These are phyloP conservation scores for Purpureocillium lavendulum DNA, from an alignment of 2,329 filamentous ascomycete species.

Conservation along the genomic window DNA sequence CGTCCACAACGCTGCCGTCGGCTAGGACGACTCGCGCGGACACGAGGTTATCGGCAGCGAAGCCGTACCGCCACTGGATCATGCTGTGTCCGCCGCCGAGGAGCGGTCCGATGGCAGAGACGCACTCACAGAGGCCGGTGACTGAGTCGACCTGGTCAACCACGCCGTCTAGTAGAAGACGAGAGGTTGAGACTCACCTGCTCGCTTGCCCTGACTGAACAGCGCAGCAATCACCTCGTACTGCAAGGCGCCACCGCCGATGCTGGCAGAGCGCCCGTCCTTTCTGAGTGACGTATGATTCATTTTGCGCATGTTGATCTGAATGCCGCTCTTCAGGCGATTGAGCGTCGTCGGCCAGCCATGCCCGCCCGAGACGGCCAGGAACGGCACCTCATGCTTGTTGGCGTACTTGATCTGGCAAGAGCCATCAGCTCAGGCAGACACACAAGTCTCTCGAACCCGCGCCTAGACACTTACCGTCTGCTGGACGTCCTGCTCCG, in stretches of 20 bases:
- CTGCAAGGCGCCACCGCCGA: slow-evolving; percentile 6
- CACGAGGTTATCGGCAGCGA: slow-evolving; percentile 22
- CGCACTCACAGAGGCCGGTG: not conserved
- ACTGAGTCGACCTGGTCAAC: not conserved
- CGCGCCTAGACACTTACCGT: not conserved
- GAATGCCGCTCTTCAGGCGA: slow-evolving; percentile 3
- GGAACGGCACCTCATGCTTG: slow-evolving; percentile 5
- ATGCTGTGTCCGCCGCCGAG: slow-evolving; percentile 2
- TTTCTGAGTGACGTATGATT: slow-evolving; percentile 3
- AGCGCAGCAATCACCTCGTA: slow-evolving; percentile 4
- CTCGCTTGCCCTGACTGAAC: slow-evolving; percentile 3
- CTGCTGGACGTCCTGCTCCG: slow-evolving; percentile 1
- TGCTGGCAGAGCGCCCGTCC: slow-evolving; percentile 3
- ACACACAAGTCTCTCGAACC: too few species aligned
- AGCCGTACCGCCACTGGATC: slow-evolving; percentile 9
- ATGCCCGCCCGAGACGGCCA: slow-evolving; percentile 7
- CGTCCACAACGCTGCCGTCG: slow-evolving; percentile 14
- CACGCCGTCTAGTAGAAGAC: too few species aligned
- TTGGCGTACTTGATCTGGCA: slow-evolving; percentile 13
- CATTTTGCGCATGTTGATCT: slow-evolving; percentile 9
- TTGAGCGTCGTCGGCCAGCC: slow-evolving; percentile 5
- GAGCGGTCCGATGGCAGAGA: slow-evolving; percentile 1
- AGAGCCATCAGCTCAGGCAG: too few species aligned
- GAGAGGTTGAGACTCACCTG: not conserved
- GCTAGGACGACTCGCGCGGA: slow-evolving; percentile 21